A percentile compares a stretch with the other conserved stretches of the same genome.
phyloP scores from a whole-genome alignment of 1,284 basidiomycete genomes.

The Leccinum pachyderme region DNA sequence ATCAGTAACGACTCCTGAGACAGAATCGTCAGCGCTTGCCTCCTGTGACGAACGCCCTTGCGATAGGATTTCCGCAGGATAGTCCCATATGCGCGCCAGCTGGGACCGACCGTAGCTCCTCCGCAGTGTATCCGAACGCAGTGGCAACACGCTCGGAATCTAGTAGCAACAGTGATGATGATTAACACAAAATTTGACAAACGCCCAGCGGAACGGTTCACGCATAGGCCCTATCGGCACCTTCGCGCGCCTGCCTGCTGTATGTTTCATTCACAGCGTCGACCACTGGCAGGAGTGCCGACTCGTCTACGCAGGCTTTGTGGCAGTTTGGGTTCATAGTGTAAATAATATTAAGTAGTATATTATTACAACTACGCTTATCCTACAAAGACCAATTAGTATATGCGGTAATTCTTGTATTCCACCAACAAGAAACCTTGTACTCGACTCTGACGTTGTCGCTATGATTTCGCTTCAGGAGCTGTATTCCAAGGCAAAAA shows the following conservation, averaged over 20 bases:
- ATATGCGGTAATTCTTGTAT: constrained; percentile 26
- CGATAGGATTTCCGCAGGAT: constrained; percentile 51
- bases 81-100: constrained; percentile 44
- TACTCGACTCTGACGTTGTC: constrained; percentile 21
- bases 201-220: not conserved
- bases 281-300: constrained; percentile 1
- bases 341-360: not conserved
- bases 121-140: constrained; percentile 45
- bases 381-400: too few species aligned
- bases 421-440: constrained; percentile 25
- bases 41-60: constrained; percentile 42
- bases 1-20: not conserved
- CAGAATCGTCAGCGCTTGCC: constrained; percentile 25
- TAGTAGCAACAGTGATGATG: not conserved
- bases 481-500: constrained; percentile 11
- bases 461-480: constrained; percentile 21
- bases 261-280: constrained; percentile 23
- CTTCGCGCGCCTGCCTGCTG: constrained; percentile 16
- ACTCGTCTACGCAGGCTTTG: constrained; percentile 4
- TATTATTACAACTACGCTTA: too few species aligned
- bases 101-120: constrained; percentile 43
- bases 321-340: constrained; percentile 4
- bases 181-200: not conserved
- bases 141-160: constrained; percentile 35
- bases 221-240: constrained; percentile 18